Evolutionary conservation across 768 basidiomycete species (phyloP), one percentile per base, ranked within the genome.

Genomic region (Lactifluus piperatus): DNA sequence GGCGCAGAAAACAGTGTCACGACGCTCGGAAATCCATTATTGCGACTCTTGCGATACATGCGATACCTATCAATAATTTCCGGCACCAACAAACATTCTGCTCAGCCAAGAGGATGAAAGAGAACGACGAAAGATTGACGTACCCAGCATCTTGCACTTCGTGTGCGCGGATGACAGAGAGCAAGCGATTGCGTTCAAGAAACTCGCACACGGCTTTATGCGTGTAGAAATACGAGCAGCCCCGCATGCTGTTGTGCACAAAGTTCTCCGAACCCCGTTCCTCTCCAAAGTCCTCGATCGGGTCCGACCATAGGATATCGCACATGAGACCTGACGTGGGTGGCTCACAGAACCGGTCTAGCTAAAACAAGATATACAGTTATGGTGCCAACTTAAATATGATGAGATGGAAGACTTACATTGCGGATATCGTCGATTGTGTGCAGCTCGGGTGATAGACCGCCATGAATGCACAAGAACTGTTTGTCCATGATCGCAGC

Each of bases 1-100:
- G 97, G 97, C 7, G 94, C 94, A 16, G 91, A 94, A 75, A 99
- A 99, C 68, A 99, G 94, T n/a, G 95, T 98, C 94, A 99, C 97
- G 58, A 99, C 94, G 16, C 94, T 95, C 16, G 97, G 95, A 78
- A 99, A 98, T 6, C 95, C 94, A 0, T 94, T 98, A 20, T 91
- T 89, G 73, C 93, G 92, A 5, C 97, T 97, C 75, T 99, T 99
- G 65, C 94, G 90, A 70, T 98, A 97, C 97, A 97, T 97, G 54
- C 94, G 91, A 70, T 95, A 97, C 13, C 91, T 93, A 7, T 34
- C 27, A 43, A 46, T 27, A 52, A 36, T 48, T 45, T 51, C n/a
- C n/a, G n/a, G n/a, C n/a, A n/a, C n/a, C n/a, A n/a, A n/a, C n/a
- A n/a, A n/a, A n/a, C n/a, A n/a, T n/a, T n/a, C n/a, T n/a, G n/a